Evolutionary conservation across 2,329 filamentous ascomycete species (phyloP).

Genomic region (Sclerotinia glacialis): DNA sequence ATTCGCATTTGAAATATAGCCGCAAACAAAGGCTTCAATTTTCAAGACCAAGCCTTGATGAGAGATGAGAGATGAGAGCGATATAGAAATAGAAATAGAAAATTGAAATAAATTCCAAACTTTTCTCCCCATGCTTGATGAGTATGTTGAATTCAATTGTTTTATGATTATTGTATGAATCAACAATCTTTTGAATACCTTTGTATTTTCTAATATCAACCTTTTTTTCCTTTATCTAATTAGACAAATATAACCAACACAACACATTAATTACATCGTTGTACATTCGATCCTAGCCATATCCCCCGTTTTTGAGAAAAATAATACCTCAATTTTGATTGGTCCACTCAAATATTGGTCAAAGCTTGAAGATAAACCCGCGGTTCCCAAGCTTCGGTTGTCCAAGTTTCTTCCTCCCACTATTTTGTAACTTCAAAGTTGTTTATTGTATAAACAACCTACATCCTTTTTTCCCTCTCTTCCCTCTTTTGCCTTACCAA

Average conservation of each 20-base stretch:
- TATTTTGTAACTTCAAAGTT: conserved; percentile 15
- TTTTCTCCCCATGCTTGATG: background rate
- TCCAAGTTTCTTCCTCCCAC: conserved; percentile 20
- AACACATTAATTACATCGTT: background rate
- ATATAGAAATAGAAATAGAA: background rate
- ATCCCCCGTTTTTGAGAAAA: background rate
- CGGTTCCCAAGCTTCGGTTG: conserved; percentile 12
- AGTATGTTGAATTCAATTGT: background rate
- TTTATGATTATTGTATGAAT: too few relatives aligned
- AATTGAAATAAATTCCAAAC: background rate
- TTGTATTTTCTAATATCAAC: background rate
- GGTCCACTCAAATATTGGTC: background rate
- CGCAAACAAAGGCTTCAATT: conserved; percentile 2
- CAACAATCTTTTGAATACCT: background rate
- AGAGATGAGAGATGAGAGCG: background rate
- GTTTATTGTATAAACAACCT: conserved; percentile 1
- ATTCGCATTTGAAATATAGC: conserved; percentile 15
- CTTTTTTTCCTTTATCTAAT: background rate
- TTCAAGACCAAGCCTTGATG: background rate
- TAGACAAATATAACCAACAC: background rate
- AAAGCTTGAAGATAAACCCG: conserved; percentile 13
- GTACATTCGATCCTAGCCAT: background rate
- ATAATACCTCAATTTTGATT: conserved; percentile 6
- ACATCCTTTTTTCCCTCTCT: conserved; percentile 28
- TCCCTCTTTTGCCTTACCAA: conserved; percentile 23